Conservation (phyloP, 2,329 filamentous ascomycete genomes). For the Apiospora sp. region DNA sequence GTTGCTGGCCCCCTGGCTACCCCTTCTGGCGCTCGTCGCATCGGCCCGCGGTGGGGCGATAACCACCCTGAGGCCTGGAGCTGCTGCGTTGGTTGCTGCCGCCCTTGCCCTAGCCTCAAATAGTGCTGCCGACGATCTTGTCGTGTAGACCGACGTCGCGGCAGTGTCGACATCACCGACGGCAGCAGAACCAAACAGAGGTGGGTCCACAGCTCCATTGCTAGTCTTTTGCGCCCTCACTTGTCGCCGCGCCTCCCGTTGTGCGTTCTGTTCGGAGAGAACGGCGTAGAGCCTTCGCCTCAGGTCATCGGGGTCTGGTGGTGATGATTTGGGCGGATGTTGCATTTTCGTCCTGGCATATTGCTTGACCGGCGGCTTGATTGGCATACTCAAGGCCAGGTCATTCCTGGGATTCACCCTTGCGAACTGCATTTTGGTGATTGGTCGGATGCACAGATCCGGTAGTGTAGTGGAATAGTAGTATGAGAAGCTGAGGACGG, state of each 20-base stretch:
- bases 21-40: neutral
- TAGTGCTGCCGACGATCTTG: neutral
- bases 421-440: conserved; percentile 1
- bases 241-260: conserved; percentile 43
- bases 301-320: conserved; percentile 64
- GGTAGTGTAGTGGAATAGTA: too few species aligned
- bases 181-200: conserved; percentile 15
- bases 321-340: conserved; percentile 40
- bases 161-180: conserved; percentile 18
- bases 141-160: neutral
- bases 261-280: conserved; percentile 57
- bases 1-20: neutral
- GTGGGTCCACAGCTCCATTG: conserved; percentile 26
- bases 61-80: neutral
- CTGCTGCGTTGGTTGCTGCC: neutral
- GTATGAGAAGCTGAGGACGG: neutral
- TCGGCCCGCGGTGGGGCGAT: conserved; percentile 12
- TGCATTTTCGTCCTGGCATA: neutral
- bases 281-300: conserved; percentile 59
- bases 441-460: neutral
- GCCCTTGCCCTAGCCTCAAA: neutral
- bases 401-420: conserved; percentile 9
- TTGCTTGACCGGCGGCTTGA: conserved; percentile 11
- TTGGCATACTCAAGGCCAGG: neutral
- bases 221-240: conserved; percentile 28